Evolutionary conservation across 2,329 filamentous ascomycete species (phyloP).

Genomic region (Xylaria sp.): DNA sequence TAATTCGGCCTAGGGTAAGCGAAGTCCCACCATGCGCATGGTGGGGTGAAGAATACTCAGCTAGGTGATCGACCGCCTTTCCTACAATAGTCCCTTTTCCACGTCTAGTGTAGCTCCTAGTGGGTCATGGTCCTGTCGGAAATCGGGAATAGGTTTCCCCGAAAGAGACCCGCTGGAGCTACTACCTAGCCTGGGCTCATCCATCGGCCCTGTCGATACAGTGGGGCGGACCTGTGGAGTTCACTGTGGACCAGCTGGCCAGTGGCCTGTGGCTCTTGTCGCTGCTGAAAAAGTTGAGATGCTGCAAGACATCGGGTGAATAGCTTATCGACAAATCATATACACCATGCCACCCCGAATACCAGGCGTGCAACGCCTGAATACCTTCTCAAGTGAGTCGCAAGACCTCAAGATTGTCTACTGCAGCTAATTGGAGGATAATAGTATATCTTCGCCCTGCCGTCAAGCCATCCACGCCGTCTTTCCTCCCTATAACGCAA

Average conservation of each 20-base stretch:
- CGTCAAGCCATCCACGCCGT: slow-evolving; percentile 52
- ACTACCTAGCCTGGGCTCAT: too few species aligned
- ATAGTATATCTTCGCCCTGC: slow-evolving; percentile 67
- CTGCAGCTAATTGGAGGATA: not conserved
- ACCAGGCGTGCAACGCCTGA: slow-evolving; percentile 63
- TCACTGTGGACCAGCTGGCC: slow-evolving; percentile 10
- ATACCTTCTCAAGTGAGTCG: slow-evolving; percentile 63
- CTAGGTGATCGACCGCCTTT: not conserved
- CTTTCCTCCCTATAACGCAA: slow-evolving; percentile 63
- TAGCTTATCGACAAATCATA: slow-evolving; percentile 10
- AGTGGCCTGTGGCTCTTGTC: slow-evolving; percentile 7
- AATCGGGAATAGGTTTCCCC: slow-evolving; percentile 9
- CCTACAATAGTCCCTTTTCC: not conserved
- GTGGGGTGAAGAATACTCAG: slow-evolving; percentile 4
- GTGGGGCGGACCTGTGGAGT: not conserved
- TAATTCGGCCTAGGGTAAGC: slow-evolving; percentile 30
- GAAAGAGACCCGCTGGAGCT: slow-evolving; percentile 9
- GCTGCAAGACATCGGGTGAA: not conserved
- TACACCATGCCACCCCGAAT: slow-evolving; percentile 71
- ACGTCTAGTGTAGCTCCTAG: too few species aligned
- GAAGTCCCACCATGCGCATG: slow-evolving; percentile 18
- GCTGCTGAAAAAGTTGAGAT: slow-evolving; percentile 25
- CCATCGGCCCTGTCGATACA: not conserved
- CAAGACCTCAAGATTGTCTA: not conserved
- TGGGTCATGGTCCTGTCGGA: too few species aligned